Evolutionary conservation across 1,284 basidiomycete genomes (phyloP).

Genomic region (Leccinum subrobustum): DNA sequence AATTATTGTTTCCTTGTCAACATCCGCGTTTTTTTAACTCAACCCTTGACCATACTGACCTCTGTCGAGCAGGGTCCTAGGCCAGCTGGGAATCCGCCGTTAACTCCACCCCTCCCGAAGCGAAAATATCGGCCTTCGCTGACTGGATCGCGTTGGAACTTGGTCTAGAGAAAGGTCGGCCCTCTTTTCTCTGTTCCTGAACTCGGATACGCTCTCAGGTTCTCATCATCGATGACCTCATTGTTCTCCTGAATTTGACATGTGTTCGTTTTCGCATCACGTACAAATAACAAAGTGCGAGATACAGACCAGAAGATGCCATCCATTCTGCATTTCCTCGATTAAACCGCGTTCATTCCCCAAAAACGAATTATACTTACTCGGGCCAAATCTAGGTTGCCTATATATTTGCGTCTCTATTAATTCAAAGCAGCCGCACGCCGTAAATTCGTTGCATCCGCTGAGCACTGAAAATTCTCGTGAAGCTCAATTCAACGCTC

Average conservation of each 20-base stretch:
- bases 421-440: constrained; percentile 5
- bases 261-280: constrained; percentile 23
- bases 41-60: constrained; percentile 2
- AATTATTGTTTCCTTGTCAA: constrained; percentile 20
- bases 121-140: neutral
- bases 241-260: constrained; percentile 29
- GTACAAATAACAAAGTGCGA: constrained; percentile 24
- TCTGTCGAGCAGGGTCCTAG: constrained; percentile 10
- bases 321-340: constrained; percentile 20
- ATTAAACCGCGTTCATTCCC: constrained; percentile 16
- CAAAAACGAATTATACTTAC: constrained; percentile 19
- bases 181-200: constrained; percentile 1
- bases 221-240: constrained; percentile 24
- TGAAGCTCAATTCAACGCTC: neutral
- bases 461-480: neutral
- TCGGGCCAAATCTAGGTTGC: constrained; percentile 25
- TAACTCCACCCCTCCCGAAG: neutral
- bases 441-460: constrained; percentile 7
- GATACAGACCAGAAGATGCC: constrained; percentile 10
- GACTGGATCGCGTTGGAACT: neutral
- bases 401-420: constrained; percentile 21
- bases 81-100: neutral
- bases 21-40: constrained; percentile 9
- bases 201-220: constrained; percentile 4
- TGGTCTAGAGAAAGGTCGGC: neutral